These are phyloP conservation scores for Yarrowia sp. DNA, from an alignment of 805 yeast species.

Conservation along the genomic window DNA sequence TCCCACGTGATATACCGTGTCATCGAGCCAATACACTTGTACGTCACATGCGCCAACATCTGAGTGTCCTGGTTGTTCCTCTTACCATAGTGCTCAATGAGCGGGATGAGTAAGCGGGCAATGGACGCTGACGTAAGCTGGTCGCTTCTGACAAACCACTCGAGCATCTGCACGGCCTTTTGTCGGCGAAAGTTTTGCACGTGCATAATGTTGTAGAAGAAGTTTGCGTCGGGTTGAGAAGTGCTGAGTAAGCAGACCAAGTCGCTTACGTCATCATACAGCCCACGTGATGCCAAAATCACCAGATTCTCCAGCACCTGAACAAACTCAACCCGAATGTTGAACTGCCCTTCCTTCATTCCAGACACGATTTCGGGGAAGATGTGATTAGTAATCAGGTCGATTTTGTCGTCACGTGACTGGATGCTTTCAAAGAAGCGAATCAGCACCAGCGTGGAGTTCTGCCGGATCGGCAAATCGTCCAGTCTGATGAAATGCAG, in stretches of 20 bases:
- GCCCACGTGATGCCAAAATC: constrained; percentile 33
- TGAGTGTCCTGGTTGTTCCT: constrained; percentile 39
- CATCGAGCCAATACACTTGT: constrained; percentile 59
- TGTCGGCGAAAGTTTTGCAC: constrained; percentile 84
- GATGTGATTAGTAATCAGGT: constrained; percentile 44
- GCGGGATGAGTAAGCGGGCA: constrained; percentile 78
- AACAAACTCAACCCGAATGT: constrained; percentile 69
- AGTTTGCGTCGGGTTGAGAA: constrained; percentile 80
- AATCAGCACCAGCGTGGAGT: constrained; percentile 62
- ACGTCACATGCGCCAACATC: constrained; percentile 46
- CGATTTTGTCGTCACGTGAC: constrained; percentile 37
- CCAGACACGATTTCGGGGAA: constrained; percentile 69
- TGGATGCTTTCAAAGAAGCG: constrained; percentile 62
- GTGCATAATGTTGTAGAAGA: constrained; percentile 73
- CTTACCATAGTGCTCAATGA: constrained; percentile 80
- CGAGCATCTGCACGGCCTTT: constrained; percentile 71
- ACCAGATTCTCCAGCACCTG: constrained; percentile 64
- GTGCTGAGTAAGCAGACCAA: constrained; percentile 58
- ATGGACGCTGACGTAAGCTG: constrained; percentile 55
- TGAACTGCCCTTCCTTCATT: constrained; percentile 57
- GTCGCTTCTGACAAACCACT: constrained; percentile 45
- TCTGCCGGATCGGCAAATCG: constrained; percentile 77
- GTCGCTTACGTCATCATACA: constrained; percentile 41
- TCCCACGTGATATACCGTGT: constrained; percentile 65
- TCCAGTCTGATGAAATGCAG: constrained; percentile 73